Percentiles rank a stretch among this genome's conserved stretches.
These are phyloP conservation scores for Cylindrotheca closterium DNA, from an alignment of 108 stramenopile genomes.

Conservation along the genomic window DNA sequence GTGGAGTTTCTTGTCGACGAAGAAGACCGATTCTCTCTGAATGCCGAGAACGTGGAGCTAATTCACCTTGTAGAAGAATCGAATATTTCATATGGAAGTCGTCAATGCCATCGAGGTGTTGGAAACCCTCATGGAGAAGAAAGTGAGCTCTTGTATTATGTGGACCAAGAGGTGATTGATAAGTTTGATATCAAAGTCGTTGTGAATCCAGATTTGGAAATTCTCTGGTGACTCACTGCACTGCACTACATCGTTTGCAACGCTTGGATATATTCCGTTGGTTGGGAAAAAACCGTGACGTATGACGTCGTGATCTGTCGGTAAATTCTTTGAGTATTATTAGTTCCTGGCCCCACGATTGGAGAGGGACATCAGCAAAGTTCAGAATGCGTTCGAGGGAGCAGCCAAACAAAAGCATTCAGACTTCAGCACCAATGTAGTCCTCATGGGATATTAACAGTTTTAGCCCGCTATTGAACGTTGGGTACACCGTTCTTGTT, in stretches of 20 bases:
- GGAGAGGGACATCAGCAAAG: not conserved
- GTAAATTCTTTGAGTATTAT: constrained; percentile 1
- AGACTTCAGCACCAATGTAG: no score
- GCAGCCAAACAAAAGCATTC: no score
- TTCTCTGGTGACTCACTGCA: constrained; percentile 51
- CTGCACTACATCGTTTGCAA: no score
- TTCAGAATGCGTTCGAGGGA: no score
- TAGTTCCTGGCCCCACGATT: not conserved
- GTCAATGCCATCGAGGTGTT: constrained; percentile 72
- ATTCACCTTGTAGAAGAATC: constrained; percentile 32
- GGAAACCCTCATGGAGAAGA: constrained; percentile 88
- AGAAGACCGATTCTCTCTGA: constrained; percentile 49
- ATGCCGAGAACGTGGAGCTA: constrained; percentile 13
- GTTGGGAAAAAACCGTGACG: no score
- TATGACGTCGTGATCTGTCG: not conserved
- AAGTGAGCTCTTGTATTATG: constrained; percentile 78
- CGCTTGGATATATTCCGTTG: no score
- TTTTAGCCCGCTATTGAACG: no score
- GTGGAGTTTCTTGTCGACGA: constrained; percentile 79
- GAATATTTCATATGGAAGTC: constrained; percentile 57
- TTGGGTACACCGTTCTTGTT: no score
- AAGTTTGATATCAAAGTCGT: constrained; percentile 37
- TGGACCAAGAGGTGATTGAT: constrained; percentile 51
- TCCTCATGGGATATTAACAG: no score
- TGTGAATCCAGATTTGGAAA: constrained; percentile 69